Percentiles rank a stretch among this genome's conserved stretches.
phyloP scores from a whole-genome alignment of 2,329 filamentous ascomycete genomes.

The Juglanconis sp. region DNA sequence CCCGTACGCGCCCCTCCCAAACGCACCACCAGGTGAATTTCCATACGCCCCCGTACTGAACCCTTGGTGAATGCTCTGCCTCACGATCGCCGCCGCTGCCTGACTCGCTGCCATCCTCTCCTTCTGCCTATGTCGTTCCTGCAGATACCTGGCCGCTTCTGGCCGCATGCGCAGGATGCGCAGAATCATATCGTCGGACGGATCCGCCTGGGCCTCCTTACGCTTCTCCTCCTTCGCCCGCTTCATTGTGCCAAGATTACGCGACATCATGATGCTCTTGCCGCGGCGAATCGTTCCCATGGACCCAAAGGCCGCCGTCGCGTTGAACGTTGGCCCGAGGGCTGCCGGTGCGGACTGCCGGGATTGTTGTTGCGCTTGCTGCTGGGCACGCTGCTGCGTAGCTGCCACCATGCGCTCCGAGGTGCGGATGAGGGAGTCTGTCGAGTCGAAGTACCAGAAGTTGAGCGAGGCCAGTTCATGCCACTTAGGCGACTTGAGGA shows the following conservation, averaged over 20 bases:
- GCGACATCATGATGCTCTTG: conserved; percentile 86
- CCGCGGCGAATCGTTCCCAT: conserved; percentile 64
- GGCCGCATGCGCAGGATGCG: conserved; percentile 92
- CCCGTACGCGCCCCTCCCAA: conserved; percentile 33
- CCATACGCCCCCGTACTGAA: conserved; percentile 45
- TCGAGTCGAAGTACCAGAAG: conserved; percentile 97
- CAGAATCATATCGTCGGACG: conserved; percentile 96
- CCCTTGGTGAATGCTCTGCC: conserved; percentile 72
- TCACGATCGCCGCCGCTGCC: conserved; percentile 90
- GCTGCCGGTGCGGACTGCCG: conserved; percentile 22
- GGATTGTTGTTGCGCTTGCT: conserved; percentile 54
- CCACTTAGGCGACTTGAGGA: conserved; percentile 96
- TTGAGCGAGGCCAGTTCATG: conserved; percentile 94
- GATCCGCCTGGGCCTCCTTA: conserved; percentile 92
- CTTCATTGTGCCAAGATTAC: conserved; percentile 93
- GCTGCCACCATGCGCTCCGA: conserved; percentile 93
- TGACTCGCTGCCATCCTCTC: conserved; percentile 86
- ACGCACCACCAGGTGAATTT: conserved; percentile 35
- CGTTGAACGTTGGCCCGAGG: conserved; percentile 48
- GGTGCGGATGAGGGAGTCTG: conserved; percentile 87
- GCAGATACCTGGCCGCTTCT: conserved; percentile 82
- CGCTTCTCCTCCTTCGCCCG: conserved; percentile 95
- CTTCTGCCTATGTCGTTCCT: conserved; percentile 88
- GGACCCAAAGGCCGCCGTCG: conserved; percentile 57
- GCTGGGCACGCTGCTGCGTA: conserved; percentile 71